Percentiles rank a stretch among this genome's conserved stretches.
phyloP scores from a whole-genome alignment of 2,329 filamentous ascomycete species.

The Pseudogymnoascus sp. region DNA sequence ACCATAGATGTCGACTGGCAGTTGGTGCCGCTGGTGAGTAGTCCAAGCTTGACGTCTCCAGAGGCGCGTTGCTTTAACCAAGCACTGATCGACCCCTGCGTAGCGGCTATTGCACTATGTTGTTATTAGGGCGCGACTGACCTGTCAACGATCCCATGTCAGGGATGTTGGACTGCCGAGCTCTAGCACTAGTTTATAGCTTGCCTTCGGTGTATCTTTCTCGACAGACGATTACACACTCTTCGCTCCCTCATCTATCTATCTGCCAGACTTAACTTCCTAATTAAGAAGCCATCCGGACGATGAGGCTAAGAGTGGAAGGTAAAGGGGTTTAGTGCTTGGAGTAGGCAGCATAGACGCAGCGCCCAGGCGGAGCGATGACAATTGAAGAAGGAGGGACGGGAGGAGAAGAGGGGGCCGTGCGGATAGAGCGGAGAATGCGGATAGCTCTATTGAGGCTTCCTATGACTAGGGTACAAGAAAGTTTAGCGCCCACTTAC shows the following conservation, averaged over 20 bases:
- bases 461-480: not conserved
- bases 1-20: not conserved
- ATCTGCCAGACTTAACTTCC: not conserved
- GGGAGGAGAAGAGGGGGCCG: not conserved
- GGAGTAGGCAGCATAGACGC: not conserved
- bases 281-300: not conserved
- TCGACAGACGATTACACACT: not conserved
- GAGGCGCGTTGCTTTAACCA: not conserved
- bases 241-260: not conserved
- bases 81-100: not conserved
- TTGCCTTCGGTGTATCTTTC: not conserved
- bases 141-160: not conserved
- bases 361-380: not conserved
- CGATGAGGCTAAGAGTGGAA: not conserved
- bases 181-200: not conserved
- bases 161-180: not conserved
- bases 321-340: not conserved
- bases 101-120: conserved; percentile 2
- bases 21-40: not conserved
- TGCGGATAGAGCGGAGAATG: not conserved
- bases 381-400: not conserved
- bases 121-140: not conserved
- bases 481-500: not conserved
- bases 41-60: not conserved
- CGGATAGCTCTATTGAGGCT: not conserved